phyloP scores from a whole-genome alignment of 345 rosid species.

The Citrus glauca region DNA sequence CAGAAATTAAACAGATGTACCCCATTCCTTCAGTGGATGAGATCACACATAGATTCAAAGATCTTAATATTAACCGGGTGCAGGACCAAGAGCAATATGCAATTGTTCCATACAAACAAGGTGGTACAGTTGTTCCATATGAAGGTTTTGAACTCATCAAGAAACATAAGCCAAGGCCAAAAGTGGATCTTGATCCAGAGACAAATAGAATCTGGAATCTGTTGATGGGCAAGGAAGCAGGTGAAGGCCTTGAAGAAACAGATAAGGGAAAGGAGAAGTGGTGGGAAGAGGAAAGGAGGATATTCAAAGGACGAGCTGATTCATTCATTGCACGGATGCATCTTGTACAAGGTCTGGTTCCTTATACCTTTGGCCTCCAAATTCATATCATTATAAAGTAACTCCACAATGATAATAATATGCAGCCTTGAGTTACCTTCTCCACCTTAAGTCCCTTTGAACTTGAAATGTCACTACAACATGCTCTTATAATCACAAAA shows the following conservation, averaged over 20 bases:
- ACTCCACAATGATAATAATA: neutral
- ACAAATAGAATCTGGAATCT: conserved; percentile 85
- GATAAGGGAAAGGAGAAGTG: conserved; percentile 55
- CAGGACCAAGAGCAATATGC: conserved; percentile 44
- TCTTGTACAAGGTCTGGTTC: conserved; percentile 78
- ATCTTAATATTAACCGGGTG: conserved; percentile 33
- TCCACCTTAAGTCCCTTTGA: neutral
- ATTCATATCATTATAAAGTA: neutral
- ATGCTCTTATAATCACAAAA: neutral
- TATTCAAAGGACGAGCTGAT: conserved; percentile 71
- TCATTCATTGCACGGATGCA: conserved; percentile 95
- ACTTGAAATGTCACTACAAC: neutral
- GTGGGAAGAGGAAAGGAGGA: conserved; percentile 88
- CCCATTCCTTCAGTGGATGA: conserved; percentile 32
- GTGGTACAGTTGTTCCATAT: conserved; percentile 58
- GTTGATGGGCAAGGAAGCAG: conserved; percentile 70
- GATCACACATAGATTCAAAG: conserved; percentile 39
- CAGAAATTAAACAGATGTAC: conserved; percentile 22
- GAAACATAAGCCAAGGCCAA: conserved; percentile 70
- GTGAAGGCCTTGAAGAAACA: conserved; percentile 39
- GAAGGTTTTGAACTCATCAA: conserved; percentile 31
- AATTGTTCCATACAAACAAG: conserved; percentile 55
- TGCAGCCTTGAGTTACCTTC: neutral
- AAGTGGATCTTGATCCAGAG: conserved; percentile 86
- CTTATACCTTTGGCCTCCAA: neutral